Evolutionary conservation across 2,329 filamentous ascomycete species (phyloP), one percentile per base, ranked within the genome.

Genomic region (Sporothrix inflata): DNA sequence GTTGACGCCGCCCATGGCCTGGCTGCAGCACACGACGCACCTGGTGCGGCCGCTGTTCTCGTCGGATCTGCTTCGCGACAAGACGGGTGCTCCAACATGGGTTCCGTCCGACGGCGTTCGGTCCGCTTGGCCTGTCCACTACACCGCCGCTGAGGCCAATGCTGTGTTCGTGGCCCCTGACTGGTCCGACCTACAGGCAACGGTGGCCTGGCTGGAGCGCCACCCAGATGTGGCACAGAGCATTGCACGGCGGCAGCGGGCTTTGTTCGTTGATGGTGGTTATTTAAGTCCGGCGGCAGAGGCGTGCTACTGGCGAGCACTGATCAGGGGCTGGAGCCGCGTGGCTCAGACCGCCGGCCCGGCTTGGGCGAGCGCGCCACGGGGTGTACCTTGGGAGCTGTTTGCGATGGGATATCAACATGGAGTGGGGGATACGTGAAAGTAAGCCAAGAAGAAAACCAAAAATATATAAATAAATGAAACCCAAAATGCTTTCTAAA

Each of bases 231-330:
- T 79, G 71, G 81, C 69, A 83, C 75, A 77, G 72, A 81, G 80
- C 0, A 85, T 86, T 67, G 84, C 84, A 3, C 68, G 77, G 45
- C 78, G 83, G 30, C 84, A 85, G 77, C 80, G 83, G 55, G 79
- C 77, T n/a, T 67, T 81, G 55, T 83, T 82, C 74, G 77, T 79
- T 4, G 79, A 76, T 34, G 77, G 76, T 73, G 84, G 83, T 0
- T 83, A 84, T 74, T 74, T 84, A 21, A 83, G 82, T 69, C 79
- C 80, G 3, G 83, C 83, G 16, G 83, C 84, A 0, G 84, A 85
- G 75, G 78, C 76, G 63, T 86, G 84, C 74, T 86, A 86, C 78
- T 86, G 84, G 84, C 79, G 84, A 40, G 81, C 79, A 0, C 72
- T 84, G 69, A 76, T 86, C 19, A 79, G 80, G 70, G 83, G 82